Percentiles rank a stretch among this genome's conserved stretches.
Evolutionary conservation across 345 rosid species (phyloP).

Genomic region (Syzygium aqueum): DNA sequence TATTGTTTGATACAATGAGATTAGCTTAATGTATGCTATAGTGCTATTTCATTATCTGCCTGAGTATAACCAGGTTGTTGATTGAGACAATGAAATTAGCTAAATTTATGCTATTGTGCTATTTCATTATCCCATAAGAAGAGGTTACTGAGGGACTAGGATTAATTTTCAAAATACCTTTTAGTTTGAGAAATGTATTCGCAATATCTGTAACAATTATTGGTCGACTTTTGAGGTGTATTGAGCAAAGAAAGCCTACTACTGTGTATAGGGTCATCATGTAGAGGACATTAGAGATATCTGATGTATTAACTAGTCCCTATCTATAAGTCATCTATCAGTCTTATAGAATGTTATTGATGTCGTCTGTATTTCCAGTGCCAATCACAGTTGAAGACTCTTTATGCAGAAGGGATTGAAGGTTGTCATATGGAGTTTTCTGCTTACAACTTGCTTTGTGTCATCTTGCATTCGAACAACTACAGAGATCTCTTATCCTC

Average conservation of each 20-base stretch:
- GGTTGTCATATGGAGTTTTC: slow-evolving; percentile 91
- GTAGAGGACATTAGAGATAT: neutral
- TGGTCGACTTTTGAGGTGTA: neutral
- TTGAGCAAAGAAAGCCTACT: neutral
- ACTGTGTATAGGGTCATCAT: neutral
- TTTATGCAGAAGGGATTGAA: slow-evolving; percentile 87
- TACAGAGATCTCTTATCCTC: slow-evolving; percentile 75
- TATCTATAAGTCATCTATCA: neutral
- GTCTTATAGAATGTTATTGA: neutral
- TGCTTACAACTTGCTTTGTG: slow-evolving; percentile 84
- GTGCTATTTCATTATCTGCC: slow-evolving; percentile 6
- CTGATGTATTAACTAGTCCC: neutral
- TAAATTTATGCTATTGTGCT: neutral
- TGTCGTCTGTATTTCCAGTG: slow-evolving; percentile 47
- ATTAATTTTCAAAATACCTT: neutral
- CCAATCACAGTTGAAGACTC: slow-evolving; percentile 86
- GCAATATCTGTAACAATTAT: neutral
- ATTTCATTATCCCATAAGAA: neutral
- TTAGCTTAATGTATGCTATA: neutral
- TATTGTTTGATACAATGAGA: neutral
- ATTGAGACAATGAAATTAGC: neutral
- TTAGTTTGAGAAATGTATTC: neutral
- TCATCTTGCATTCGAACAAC: slow-evolving; percentile 81
- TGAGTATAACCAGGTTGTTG: slow-evolving; percentile 87
- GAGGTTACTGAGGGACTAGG: neutral